Conservation (phyloP, 345 rosid species). For the Citrus trifoliata region DNA sequence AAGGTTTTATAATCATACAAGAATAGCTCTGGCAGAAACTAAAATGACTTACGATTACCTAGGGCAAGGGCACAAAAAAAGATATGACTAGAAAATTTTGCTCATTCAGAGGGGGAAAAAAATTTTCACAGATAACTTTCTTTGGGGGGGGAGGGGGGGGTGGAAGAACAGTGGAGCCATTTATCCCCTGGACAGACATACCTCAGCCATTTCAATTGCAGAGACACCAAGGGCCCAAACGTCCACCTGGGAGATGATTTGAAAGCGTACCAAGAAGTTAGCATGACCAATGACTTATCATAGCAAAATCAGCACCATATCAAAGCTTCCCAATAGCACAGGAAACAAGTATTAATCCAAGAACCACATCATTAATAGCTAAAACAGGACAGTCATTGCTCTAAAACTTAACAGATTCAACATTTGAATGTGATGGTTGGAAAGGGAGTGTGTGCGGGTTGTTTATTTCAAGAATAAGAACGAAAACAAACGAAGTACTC, state of each 20-base stretch:
- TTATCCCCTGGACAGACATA: slow-evolving; percentile 26
- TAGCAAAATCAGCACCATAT: neutral
- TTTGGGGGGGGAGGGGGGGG: neutral
- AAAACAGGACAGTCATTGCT: neutral
- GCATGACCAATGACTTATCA: neutral
- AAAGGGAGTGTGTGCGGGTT: no score
- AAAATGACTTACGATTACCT: neutral
- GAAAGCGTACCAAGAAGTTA: slow-evolving; percentile 11
- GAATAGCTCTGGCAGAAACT: neutral
- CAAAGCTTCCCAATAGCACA: neutral
- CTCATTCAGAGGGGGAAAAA: neutral
- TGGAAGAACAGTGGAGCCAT: neutral
- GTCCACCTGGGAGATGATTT: slow-evolving; percentile 69
- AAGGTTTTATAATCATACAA: neutral
- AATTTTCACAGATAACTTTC: neutral
- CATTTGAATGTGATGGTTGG: neutral
- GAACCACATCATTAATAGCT: neutral
- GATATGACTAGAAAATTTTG: neutral
- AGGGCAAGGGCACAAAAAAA: neutral
- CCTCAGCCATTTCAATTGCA: slow-evolving; percentile 99
- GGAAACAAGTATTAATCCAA: neutral
- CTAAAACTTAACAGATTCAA: neutral
- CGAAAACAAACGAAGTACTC: neutral
- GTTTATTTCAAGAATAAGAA: neutral
- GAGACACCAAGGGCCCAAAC: slow-evolving; percentile 99